These are phyloP conservation scores for Pythium guiyangense DNA, from an alignment of 352 stramenopile species.

Conservation along the genomic window DNA sequence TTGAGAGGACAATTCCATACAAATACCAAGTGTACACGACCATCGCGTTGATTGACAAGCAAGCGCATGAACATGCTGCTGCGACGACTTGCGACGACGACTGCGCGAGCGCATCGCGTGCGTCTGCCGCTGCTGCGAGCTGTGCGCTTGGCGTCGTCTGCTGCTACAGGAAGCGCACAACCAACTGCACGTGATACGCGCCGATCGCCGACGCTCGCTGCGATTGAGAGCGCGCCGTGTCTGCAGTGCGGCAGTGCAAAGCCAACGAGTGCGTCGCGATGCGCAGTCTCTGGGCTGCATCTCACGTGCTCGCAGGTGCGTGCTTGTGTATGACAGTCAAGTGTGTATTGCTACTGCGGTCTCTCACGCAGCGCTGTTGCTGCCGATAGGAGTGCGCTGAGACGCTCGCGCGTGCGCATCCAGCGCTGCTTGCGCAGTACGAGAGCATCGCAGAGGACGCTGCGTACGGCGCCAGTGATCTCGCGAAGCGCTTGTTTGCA, in stretches of 20 bases:
- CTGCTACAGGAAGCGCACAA: neutral
- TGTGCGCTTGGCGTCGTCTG: neutral
- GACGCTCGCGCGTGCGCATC: conserved; percentile 16
- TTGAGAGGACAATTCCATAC: conserved; percentile 9
- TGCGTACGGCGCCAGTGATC: conserved; percentile 25
- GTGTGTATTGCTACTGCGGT: neutral
- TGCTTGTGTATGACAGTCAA: no score
- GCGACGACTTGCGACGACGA: no score
- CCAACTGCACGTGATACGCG: no score
- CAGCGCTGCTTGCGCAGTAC: conserved; percentile 33
- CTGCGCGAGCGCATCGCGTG: no score
- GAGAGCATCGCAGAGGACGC: conserved; percentile 37
- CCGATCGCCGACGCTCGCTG: conserved; percentile 11
- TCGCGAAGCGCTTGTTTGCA: conserved; percentile 38
- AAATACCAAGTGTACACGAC: neutral
- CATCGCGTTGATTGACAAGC: no score
- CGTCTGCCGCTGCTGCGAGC: neutral
- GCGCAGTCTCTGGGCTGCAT: conserved; percentile 28
- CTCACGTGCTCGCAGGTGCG: conserved; percentile 45
- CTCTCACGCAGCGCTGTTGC: conserved; percentile 3
- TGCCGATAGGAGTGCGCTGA: conserved; percentile 24
- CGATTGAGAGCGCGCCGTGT: conserved; percentile 39
- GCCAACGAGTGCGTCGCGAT: conserved; percentile 15
- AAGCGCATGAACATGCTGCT: neutral
- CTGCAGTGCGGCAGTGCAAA: conserved; percentile 32